A percentile compares a stretch with the other conserved stretches of the same genome.
These are phyloP conservation scores for Eucalyptus shirleyi DNA, from an alignment of 345 rosid genomes.

Conservation along the genomic window DNA sequence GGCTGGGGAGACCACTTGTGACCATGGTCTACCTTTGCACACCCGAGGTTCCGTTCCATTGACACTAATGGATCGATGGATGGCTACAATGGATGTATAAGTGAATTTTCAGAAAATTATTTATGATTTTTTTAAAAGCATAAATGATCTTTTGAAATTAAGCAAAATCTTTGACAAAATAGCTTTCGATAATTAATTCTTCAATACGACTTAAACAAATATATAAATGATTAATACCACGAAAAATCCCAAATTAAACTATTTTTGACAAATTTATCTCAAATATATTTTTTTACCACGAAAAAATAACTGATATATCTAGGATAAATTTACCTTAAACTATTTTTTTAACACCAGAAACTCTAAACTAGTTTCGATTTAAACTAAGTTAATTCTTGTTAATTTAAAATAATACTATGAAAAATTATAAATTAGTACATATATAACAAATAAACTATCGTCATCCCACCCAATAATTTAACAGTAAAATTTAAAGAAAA, in stretches of 20 bases:
- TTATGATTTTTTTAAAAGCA: background rate
- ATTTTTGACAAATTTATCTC: rapidly evolving
- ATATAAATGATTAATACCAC: rapidly evolving
- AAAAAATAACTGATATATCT: rapidly evolving
- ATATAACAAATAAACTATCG: rapidly evolving
- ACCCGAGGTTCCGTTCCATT: background rate
- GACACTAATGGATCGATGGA: background rate
- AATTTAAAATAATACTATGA: rapidly evolving
- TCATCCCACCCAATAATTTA: too few species aligned
- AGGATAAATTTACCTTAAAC: rapidly evolving
- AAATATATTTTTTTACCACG: too few species aligned
- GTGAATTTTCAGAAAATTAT: background rate
- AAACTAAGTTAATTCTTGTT: too few species aligned
- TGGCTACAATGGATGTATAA: background rate
- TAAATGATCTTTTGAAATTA: background rate
- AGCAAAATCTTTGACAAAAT: background rate
- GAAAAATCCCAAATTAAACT: rapidly evolving
- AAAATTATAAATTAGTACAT: too few species aligned
- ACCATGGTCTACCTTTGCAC: background rate
- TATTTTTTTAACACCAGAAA: rapidly evolving
- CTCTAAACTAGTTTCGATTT: too few species aligned
- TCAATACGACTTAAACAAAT: background rate
- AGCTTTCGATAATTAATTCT: background rate
- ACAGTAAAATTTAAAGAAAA: too few species aligned
- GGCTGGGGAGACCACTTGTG: background rate